phyloP scores from a whole-genome alignment of 148 eudicot species.

The Mesembryanthemum crystallinum region DNA sequence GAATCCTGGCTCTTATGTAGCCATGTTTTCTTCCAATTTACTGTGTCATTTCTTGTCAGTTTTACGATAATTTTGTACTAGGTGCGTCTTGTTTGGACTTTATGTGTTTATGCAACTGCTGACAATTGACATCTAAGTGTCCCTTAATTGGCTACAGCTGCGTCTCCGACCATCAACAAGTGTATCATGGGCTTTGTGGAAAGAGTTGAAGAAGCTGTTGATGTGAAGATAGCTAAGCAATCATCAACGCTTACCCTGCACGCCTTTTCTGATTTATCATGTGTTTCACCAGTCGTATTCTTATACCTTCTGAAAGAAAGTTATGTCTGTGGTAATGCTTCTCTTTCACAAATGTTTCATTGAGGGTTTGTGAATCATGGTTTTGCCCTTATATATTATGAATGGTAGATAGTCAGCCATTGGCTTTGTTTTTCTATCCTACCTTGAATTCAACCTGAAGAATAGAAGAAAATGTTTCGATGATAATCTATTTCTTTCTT shows the following conservation, averaged over 20 bases:
- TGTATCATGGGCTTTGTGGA: slow-evolving; percentile 58
- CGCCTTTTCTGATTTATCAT: slow-evolving; percentile 70
- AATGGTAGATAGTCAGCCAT: background rate
- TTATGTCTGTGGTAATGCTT: slow-evolving; percentile 58
- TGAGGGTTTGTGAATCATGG: background rate
- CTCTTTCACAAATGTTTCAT: slow-evolving; percentile 9
- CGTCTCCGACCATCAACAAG: slow-evolving; percentile 30
- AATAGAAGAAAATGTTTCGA: background rate
- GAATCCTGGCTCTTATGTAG: background rate
- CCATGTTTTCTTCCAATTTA: background rate
- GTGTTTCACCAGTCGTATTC: slow-evolving; percentile 85
- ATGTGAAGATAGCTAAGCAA: slow-evolving; percentile 33
- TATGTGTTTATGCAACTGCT: background rate
- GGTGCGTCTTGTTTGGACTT: background rate
- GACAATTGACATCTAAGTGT: slow-evolving; percentile 3
- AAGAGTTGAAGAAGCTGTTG: slow-evolving; percentile 26
- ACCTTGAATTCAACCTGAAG: background rate
- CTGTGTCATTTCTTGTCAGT: background rate
- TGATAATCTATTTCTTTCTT: background rate
- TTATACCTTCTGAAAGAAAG: slow-evolving; percentile 75
- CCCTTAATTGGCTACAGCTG: slow-evolving; percentile 12
- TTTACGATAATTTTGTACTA: background rate
- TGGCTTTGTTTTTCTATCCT: background rate
- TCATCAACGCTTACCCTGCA: slow-evolving; percentile 53
- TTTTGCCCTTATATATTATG: slow-evolving; percentile 4